Conservation (phyloP, 345 rosid species). For the Zanthoxylum bungeanum region DNA sequence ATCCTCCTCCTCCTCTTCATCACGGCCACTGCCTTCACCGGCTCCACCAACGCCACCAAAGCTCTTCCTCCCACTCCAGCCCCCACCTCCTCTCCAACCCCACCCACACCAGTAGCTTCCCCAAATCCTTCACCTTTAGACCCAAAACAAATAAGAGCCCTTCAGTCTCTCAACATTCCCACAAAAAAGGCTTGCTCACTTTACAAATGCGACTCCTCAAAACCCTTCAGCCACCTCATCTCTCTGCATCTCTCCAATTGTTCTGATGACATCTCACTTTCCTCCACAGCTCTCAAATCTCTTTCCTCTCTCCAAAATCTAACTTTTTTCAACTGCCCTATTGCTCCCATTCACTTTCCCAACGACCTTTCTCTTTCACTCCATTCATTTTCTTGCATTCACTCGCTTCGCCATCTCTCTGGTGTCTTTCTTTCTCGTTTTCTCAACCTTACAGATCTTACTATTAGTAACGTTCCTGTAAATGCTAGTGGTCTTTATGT, state of each 20-base stretch:
- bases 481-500: conserved; percentile 73
- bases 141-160: conserved; percentile 78
- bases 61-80: conserved; percentile 20
- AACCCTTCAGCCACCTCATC: conserved; percentile 73
- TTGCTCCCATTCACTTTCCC: conserved; percentile 60
- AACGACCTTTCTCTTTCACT: conserved; percentile 56
- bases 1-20: not conserved
- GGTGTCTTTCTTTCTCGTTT: conserved; percentile 71
- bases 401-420: conserved; percentile 60
- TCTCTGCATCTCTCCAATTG: conserved; percentile 79
- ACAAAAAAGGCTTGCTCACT: conserved; percentile 68
- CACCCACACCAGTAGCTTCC: conserved; percentile 21
- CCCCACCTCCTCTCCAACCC: conserved; percentile 23
- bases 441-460: conserved; percentile 74
- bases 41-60: conserved; percentile 13
- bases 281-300: conserved; percentile 65
- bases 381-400: conserved; percentile 56
- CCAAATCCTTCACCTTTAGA: conserved; percentile 52
- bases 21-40: not conserved
- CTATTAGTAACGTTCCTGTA: conserved; percentile 56
- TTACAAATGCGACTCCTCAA: conserved; percentile 49
- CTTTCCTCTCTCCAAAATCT: conserved; percentile 72
- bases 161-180: conserved; percentile 67
- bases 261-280: conserved; percentile 57
- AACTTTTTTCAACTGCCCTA: conserved; percentile 67